A percentile compares a stretch with the other conserved stretches of the same genome.
Conservation (phyloP, 257 asterid genomes). For the Lantana camara region DNA sequence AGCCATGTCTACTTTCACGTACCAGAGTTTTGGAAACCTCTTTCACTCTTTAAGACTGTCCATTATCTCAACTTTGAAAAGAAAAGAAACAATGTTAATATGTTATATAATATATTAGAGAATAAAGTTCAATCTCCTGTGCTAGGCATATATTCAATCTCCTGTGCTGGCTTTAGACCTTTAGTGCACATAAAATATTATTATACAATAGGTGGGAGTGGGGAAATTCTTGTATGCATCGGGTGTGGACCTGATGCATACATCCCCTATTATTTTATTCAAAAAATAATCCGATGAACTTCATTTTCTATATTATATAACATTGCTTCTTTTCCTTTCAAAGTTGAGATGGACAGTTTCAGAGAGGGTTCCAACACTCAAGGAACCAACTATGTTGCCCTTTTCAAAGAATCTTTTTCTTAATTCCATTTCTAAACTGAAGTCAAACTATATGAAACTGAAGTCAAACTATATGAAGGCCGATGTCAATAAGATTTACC, state of each 20-base stretch:
- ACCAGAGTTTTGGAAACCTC: conserved; percentile 51
- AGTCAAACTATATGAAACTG: conserved; percentile 42
- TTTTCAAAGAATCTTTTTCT: conserved; percentile 36
- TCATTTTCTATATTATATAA: conserved; percentile 20
- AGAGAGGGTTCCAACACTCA: conserved; percentile 45
- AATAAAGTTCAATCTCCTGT: conserved; percentile 29
- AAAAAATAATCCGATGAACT: conserved; percentile 32
- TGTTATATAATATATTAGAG: conserved; percentile 12
- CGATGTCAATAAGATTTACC: too few species aligned
- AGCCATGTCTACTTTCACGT: conserved; percentile 40
- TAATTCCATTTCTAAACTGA: conserved; percentile 15
- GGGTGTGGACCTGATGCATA: too few species aligned
- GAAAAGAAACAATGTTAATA: conserved; percentile 20
- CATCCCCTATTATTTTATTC: too few species aligned
- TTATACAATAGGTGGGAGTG: conserved; percentile 23
- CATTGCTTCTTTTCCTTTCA: conserved; percentile 25
- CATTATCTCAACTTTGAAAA: conserved; percentile 40
- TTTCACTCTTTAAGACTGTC: conserved; percentile 15
- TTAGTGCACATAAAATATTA: not conserved
- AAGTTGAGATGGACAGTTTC: conserved; percentile 35
- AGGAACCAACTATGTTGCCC: conserved; percentile 54
- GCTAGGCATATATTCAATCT: conserved; percentile 44
- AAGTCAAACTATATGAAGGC: too few species aligned
- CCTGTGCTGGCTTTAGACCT: conserved; percentile 17
- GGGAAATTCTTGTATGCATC: too few species aligned